Evolutionary conservation across 192 early-diverging fungal genomes (phyloP).

Genomic region (Coemansia sp.): DNA sequence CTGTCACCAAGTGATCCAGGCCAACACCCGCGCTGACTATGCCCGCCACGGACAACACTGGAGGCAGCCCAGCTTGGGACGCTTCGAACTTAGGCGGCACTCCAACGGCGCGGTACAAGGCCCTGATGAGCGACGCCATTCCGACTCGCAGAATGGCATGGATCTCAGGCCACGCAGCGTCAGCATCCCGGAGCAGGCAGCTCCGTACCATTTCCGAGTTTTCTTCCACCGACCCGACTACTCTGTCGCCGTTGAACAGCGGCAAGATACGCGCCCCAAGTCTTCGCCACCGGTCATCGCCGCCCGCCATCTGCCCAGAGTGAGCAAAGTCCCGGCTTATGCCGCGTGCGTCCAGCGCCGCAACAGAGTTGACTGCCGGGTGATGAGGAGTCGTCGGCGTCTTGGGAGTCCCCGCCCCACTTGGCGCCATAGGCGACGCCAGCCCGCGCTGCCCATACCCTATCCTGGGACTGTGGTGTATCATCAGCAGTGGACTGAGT

Average conservation of each 20-base stretch:
- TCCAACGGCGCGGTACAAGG: conserved; percentile 23
- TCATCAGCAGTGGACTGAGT: conserved; percentile 3
- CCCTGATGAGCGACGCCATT: conserved; percentile 46
- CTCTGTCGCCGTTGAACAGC: conserved; percentile 83
- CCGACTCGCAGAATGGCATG: conserved; percentile 38
- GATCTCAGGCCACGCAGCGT: conserved; percentile 41
- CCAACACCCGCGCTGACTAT: conserved; percentile 67
- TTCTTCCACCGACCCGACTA: conserved; percentile 84
- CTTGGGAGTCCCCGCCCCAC: conserved; percentile 2
- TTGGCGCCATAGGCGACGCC: not conserved
- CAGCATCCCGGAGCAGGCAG: conserved; percentile 28
- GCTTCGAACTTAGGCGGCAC: conserved; percentile 42
- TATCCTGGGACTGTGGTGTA: conserved; percentile 9
- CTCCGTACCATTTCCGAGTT: conserved; percentile 71
- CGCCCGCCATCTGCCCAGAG: conserved; percentile 9
- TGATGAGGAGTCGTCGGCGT: conserved; percentile 13
- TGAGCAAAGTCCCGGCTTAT: conserved; percentile 12
- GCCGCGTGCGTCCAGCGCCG: conserved; percentile 54
- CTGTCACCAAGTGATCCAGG: conserved; percentile 67
- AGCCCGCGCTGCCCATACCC: conserved; percentile 4
- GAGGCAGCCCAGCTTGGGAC: not conserved
- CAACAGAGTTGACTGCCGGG: conserved; percentile 18
- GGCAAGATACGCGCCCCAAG: conserved; percentile 76
- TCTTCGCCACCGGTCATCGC: conserved; percentile 72
- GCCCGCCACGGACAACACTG: conserved; percentile 20